A percentile compares a stretch with the other conserved stretches of the same genome.
Conservation (phyloP, 257 asterid genomes). For the Ligustrum vulgare region DNA sequence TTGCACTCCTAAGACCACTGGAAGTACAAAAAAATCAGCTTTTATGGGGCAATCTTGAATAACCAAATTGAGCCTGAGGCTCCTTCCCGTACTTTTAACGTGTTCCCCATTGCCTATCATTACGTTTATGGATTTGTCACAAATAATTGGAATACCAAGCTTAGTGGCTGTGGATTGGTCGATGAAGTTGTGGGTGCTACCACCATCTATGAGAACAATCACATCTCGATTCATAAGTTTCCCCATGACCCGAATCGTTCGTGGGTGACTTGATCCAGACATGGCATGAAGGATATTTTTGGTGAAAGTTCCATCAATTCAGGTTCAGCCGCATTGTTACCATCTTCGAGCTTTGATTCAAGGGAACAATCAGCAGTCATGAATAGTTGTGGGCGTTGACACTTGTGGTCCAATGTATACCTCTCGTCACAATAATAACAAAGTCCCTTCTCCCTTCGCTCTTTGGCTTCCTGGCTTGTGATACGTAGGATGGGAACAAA, state of each 20-base stretch:
- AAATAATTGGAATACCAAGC: no score
- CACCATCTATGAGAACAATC: neutral
- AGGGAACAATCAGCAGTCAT: no score
- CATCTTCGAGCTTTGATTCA: no score
- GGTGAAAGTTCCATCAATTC: no score
- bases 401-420: no score
- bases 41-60: neutral
- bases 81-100: no score
- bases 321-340: no score
- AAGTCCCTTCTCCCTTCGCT: neutral
- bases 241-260: neutral
- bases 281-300: no score
- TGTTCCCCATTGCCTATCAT: no score
- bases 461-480: neutral
- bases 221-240: neutral
- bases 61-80: neutral
- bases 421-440: neutral
- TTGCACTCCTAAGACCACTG: neutral
- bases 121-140: no score
- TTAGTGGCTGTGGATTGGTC: neutral
- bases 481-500: neutral
- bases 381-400: no score
- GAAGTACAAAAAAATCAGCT: neutral
- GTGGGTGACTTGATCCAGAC: neutral
- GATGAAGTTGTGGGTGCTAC: no score